These are phyloP conservation scores for Kwoniella europaea DNA, from an alignment of 768 basidiomycete genomes.

Conservation along the genomic window DNA sequence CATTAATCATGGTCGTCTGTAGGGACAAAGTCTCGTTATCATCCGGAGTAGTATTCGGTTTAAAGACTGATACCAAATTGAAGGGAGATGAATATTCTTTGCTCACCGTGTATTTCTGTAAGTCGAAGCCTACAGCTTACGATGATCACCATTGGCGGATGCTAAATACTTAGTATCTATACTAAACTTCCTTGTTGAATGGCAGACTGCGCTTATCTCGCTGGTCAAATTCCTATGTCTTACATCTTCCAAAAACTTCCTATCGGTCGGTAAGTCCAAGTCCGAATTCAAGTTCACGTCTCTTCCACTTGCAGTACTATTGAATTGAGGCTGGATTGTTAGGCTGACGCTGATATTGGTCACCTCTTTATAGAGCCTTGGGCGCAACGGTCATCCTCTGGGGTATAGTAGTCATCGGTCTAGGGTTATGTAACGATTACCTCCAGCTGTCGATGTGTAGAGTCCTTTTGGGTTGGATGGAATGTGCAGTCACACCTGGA, in stretches of 20 bases:
- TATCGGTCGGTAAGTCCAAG: conserved; percentile 18
- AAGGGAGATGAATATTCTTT: conserved; percentile 22
- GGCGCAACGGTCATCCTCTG: conserved; percentile 18
- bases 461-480: conserved; percentile 29
- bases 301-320: no score
- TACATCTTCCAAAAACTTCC: conserved; percentile 26
- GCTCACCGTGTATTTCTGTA: conserved; percentile 28
- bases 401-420: conserved; percentile 25
- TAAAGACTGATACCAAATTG: conserved; percentile 25
- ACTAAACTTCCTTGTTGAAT: no score
- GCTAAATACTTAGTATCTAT: no score
- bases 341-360: no score
- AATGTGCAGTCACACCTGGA: conserved; percentile 28
- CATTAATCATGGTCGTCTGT: background rate
- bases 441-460: conserved; percentile 19
- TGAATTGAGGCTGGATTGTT: no score
- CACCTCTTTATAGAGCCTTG: conserved; percentile 2
- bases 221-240: conserved; percentile 21
- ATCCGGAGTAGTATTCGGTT: conserved; percentile 24
- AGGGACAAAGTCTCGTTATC: conserved; percentile 35
- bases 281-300: background rate
- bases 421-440: conserved; percentile 27
- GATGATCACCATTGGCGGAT: no score
- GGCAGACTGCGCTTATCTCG: conserved; percentile 21
- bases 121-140: background rate